Evolutionary conservation across 768 basidiomycete species (phyloP).

Genomic region (Terana coerulea): DNA sequence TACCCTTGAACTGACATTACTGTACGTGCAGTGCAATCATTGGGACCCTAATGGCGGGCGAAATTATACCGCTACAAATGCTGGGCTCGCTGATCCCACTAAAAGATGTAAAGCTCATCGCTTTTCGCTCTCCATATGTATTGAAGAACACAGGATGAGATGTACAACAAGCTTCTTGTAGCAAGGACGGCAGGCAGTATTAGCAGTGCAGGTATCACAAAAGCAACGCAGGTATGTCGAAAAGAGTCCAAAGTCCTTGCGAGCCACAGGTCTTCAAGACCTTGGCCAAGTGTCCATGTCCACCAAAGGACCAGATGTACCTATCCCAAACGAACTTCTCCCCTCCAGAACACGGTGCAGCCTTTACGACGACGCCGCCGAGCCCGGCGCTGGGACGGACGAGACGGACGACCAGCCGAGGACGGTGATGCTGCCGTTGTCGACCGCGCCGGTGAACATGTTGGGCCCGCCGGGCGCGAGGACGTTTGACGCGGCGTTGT

Average conservation of each 20-base stretch:
- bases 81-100: no score
- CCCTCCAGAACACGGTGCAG: no score
- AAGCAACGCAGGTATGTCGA: background rate
- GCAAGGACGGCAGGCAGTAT: background rate
- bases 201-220: constrained; percentile 1
- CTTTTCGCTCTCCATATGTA: constrained; percentile 7
- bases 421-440: constrained; percentile 41
- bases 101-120: no score
- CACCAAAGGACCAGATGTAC: background rate
- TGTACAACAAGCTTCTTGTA: constrained; percentile 1
- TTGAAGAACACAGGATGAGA: background rate
- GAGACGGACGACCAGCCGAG: constrained; percentile 40
- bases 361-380: background rate
- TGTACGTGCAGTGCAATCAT: no score
- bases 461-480: constrained; percentile 34
- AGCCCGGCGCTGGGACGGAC: background rate
- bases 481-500: constrained; percentile 17
- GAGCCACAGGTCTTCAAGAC: background rate
- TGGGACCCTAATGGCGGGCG: no score
- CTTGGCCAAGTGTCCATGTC: background rate
- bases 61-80: no score
- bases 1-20: no score
- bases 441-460: constrained; percentile 36
- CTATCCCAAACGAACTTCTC: no score
- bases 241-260: background rate